phyloP scores from a whole-genome alignment of 257 asterid genomes.

The Solanum boliviense region DNA sequence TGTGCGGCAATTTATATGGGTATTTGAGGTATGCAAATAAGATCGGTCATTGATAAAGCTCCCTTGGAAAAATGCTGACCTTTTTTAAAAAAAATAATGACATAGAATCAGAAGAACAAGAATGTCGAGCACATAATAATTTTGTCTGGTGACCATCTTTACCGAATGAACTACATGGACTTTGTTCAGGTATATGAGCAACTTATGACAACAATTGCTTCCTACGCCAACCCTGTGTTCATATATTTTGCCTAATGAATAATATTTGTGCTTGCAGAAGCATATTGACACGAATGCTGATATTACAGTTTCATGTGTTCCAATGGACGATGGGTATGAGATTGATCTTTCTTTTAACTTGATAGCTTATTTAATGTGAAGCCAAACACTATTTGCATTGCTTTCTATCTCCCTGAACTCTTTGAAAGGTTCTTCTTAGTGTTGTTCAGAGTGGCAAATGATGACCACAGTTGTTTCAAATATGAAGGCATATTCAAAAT shows the following conservation, averaged over 20 bases:
- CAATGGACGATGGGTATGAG: constrained; percentile 78
- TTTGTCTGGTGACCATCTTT: constrained; percentile 94
- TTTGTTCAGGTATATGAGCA: constrained; percentile 70
- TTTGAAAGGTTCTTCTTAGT: neutral
- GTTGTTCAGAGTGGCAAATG: neutral
- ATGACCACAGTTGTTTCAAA: neutral
- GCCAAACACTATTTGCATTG: neutral
- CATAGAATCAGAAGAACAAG: constrained; percentile 73
- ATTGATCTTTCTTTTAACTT: neutral
- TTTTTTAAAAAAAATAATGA: neutral
- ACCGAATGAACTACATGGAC: constrained; percentile 96
- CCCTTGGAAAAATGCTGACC: neutral
- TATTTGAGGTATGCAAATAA: constrained; percentile 59
- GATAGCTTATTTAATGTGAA: neutral
- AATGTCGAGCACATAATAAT: constrained; percentile 67
- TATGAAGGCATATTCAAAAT: neutral
- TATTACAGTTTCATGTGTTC: constrained; percentile 87
- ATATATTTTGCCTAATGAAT: neutral
- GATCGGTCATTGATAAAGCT: neutral
- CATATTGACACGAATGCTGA: constrained; percentile 88
- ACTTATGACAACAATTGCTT: neutral
- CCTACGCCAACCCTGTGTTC: neutral
- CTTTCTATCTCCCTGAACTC: neutral
- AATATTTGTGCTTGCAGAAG: constrained; percentile 43
- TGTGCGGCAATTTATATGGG: constrained; percentile 90